Percentiles rank a stretch among this genome's conserved stretches.
Evolutionary conservation across 2,329 filamentous ascomycete species (phyloP).

Genomic region (Aureobasidium uvarum): DNA sequence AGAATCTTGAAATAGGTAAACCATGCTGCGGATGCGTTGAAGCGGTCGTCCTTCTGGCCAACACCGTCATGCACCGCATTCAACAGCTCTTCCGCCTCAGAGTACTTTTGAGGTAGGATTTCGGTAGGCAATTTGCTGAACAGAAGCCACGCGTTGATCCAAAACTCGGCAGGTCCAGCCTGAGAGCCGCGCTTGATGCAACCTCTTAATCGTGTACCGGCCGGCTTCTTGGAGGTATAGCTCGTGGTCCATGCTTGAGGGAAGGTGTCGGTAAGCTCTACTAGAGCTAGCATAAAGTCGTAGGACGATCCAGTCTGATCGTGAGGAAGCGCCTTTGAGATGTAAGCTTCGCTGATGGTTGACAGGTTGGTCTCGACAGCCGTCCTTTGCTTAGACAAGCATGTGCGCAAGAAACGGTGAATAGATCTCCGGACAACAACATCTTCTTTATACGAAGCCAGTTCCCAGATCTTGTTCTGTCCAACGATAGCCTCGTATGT

Average conservation of each 20-base stretch:
- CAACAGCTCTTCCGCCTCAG: conserved; percentile 62
- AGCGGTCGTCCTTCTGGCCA: conserved; percentile 68
- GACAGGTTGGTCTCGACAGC: conserved; percentile 44
- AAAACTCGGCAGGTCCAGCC: conserved; percentile 68
- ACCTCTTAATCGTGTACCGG: conserved; percentile 59
- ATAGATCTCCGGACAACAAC: conserved; percentile 55
- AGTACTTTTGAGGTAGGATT: conserved; percentile 54
- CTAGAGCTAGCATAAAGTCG: conserved; percentile 67
- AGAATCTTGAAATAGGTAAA: conserved; percentile 67
- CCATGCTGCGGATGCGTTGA: conserved; percentile 69
- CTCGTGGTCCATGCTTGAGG: conserved; percentile 72
- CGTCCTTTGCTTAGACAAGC: conserved; percentile 48
- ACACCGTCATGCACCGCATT: conserved; percentile 69
- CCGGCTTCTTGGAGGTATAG: conserved; percentile 58
- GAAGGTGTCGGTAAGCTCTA: conserved; percentile 61
- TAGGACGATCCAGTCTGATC: conserved; percentile 71
- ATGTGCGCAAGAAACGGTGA: conserved; percentile 56
- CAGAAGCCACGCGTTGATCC: conserved; percentile 65
- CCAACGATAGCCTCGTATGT: conserved; percentile 66
- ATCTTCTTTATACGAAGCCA: conserved; percentile 56
- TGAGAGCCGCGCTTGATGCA: conserved; percentile 86
- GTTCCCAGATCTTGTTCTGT: conserved; percentile 61
- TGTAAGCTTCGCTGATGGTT: conserved; percentile 64
- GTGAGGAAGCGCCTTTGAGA: conserved; percentile 70
- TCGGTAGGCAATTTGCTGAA: conserved; percentile 57